These are phyloP conservation scores for Arthrinium puccinioides DNA, from an alignment of 2,329 filamentous ascomycete species.

Conservation along the genomic window DNA sequence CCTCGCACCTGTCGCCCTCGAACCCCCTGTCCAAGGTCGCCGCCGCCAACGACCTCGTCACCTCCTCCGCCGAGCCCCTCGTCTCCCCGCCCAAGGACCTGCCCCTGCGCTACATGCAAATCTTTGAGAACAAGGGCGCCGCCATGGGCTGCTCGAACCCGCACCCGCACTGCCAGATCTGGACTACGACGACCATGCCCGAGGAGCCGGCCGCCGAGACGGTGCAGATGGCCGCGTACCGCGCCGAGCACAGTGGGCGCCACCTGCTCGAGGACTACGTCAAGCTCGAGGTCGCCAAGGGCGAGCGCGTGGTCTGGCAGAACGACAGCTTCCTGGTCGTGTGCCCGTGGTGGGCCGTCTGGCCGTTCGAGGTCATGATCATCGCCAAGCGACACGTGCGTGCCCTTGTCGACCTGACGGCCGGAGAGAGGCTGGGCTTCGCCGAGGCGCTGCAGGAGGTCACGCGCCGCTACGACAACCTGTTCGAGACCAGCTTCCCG, in stretches of 20 bases:
- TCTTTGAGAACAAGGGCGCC: slow-evolving; percentile 97
- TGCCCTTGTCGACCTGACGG: slow-evolving; percentile 73
- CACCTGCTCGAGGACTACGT: slow-evolving; percentile 86
- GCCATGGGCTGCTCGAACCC: slow-evolving; percentile 99
- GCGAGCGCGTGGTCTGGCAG: slow-evolving; percentile 81
- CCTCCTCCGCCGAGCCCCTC: slow-evolving; percentile 26
- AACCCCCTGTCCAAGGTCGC: slow-evolving; percentile 52
- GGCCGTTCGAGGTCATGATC: slow-evolving; percentile 95
- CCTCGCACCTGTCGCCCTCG: slow-evolving; percentile 65
- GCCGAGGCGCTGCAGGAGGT: slow-evolving; percentile 84
- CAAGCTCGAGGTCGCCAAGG: slow-evolving; percentile 70
- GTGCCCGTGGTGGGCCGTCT: slow-evolving; percentile 96
- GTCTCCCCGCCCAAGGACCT: slow-evolving; percentile 58
- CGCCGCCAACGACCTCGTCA: slow-evolving; percentile 28
- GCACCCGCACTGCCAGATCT: slow-evolving; percentile 93
- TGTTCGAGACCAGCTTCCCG: slow-evolving; percentile 94
- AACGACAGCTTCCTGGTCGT: slow-evolving; percentile 80
- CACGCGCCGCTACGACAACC: slow-evolving; percentile 86
- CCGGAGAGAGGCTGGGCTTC: slow-evolving; percentile 62
- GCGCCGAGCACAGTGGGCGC: slow-evolving; percentile 59
- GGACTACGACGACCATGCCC: slow-evolving; percentile 86
- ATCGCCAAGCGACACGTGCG: slow-evolving; percentile 78
- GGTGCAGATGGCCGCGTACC: slow-evolving; percentile 71
- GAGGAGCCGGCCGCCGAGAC: slow-evolving; percentile 83
- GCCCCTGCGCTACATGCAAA: slow-evolving; percentile 96